Percentiles rank a stretch among this genome's conserved stretches.
These are phyloP conservation scores for Aureobasidium sp. DNA, from an alignment of 2,329 filamentous ascomycete genomes.

Conservation along the genomic window DNA sequence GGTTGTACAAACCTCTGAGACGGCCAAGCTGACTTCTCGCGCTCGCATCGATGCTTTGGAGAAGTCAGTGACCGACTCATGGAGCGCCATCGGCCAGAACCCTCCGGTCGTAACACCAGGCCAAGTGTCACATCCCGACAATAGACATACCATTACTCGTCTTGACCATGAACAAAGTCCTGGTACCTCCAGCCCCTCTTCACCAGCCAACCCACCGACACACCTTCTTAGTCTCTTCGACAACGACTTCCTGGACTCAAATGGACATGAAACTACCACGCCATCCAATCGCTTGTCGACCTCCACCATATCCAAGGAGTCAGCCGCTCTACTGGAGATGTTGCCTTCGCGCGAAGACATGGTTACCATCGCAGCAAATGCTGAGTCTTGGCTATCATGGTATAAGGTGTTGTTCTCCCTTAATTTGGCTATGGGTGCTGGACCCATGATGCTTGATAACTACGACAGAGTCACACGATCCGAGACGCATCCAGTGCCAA, in stretches of 20 bases:
- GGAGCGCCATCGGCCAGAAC: constrained; percentile 12
- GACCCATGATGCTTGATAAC: constrained; percentile 20
- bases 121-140: background rate
- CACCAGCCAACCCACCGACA: constrained; percentile 20
- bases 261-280: constrained; percentile 7
- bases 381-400: constrained; percentile 24
- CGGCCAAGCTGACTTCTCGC: constrained; percentile 17
- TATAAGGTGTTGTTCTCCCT: constrained; percentile 22
- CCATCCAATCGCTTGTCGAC: background rate
- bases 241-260: constrained; percentile 23
- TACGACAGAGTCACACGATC: constrained; percentile 22
- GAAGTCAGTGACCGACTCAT: constrained; percentile 18
- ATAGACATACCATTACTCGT: background rate
- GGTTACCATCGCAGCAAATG: constrained; percentile 18
- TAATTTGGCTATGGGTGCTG: constrained; percentile 16
- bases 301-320: background rate
- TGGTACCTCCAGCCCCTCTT: constrained; percentile 14
- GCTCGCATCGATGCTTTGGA: constrained; percentile 20
- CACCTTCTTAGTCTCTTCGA: constrained; percentile 27
- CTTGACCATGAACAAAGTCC: background rate
- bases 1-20: constrained; percentile 13
- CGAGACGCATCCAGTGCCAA: constrained; percentile 21
- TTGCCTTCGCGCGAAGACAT: constrained; percentile 24
- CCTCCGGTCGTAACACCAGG: constrained; percentile 11
- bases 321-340: constrained; percentile 16